Evolutionary conservation across 31 red algal species (phyloP), one percentile per base, ranked within the genome.

Genomic region (Endocladia muricata): DNA sequence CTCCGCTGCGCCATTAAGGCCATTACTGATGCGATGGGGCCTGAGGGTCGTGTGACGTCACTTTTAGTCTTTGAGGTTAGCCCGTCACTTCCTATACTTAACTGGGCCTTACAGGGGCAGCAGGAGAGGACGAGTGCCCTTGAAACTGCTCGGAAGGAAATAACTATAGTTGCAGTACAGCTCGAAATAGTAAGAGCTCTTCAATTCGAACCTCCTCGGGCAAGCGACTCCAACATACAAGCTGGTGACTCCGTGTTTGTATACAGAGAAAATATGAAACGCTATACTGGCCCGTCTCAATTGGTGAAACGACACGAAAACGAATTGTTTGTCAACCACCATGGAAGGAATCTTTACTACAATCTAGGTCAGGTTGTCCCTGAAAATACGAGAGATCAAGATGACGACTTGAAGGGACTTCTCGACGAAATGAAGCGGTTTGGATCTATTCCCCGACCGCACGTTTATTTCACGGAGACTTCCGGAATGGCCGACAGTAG

Each of bases 231-330:
- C 28, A 42, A 15, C 8, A 11, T 42, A 7, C 7, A 70, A 41
- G 32, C 65, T 41, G 65, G 65, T 25, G 65, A 70, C 38, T 42
- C 37, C 7, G 65, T 70, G 17, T n/a, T 15, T n/a, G 28, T 70
- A 9, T 70, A 70, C 35, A 7, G 38, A 43, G 65, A 70, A 70
- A 29, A 61, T 7, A 7, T n/a, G 58, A 8, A 25, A n/a, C 19
- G 29, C 15, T 61, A 7, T 6, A 6, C 7, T n/a, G 58, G 58
- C 29, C 58, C 58, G 29, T 61, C 15, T 61, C 7, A 8, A 6
- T 8, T 61, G 7, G 11, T 7, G 8, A 61, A 29, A 25, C 7
- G 15, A 6, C 7, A 25, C 58, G 58, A 61, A 11, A 61, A 25
- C 19, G 19, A 61, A 29, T 11, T 61, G 15, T 61, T 25, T 29